Percentiles rank a stretch among this genome's conserved stretches.
Evolutionary conservation across 1,284 basidiomycete species (phyloP).

Genomic region (Uromyces viciae-fabae): DNA sequence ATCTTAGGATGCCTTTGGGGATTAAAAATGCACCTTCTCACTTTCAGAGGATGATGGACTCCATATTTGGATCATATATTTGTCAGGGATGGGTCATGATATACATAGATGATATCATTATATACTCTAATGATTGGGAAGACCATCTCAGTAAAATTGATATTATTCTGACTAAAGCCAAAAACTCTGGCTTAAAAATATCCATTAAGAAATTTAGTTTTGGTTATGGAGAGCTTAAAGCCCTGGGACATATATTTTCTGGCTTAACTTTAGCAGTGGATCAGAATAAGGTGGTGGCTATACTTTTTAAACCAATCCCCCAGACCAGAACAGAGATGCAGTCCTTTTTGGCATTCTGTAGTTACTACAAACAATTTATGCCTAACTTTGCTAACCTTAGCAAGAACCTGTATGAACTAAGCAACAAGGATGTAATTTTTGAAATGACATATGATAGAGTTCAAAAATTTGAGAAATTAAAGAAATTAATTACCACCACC

Average conservation of each 20-base stretch:
- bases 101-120: slow-evolving; percentile 12
- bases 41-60: slow-evolving; percentile 39
- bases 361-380: background rate
- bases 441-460: slow-evolving; percentile 13
- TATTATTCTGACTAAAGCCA: background rate
- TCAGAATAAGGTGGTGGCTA: slow-evolving; percentile 1
- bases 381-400: background rate
- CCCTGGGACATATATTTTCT: background rate
- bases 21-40: slow-evolving; percentile 28
- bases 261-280: background rate
- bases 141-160: background rate
- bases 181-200: background rate
- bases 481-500: background rate
- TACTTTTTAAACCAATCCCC: slow-evolving; percentile 48
- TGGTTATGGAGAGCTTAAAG: slow-evolving; percentile 16
- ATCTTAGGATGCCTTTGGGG: slow-evolving; percentile 10
- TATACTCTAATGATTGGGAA: slow-evolving; percentile 9
- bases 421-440: background rate
- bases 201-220: slow-evolving; percentile 12
- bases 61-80: slow-evolving; percentile 12
- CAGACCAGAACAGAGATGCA: slow-evolving; percentile 16
- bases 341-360: background rate
- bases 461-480: background rate
- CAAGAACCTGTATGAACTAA: background rate
- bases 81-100: slow-evolving; percentile 18